Base-by-base conservation (phyloP, 1,284 basidiomycete species). In the Cystobasidium sp. region DNA sequence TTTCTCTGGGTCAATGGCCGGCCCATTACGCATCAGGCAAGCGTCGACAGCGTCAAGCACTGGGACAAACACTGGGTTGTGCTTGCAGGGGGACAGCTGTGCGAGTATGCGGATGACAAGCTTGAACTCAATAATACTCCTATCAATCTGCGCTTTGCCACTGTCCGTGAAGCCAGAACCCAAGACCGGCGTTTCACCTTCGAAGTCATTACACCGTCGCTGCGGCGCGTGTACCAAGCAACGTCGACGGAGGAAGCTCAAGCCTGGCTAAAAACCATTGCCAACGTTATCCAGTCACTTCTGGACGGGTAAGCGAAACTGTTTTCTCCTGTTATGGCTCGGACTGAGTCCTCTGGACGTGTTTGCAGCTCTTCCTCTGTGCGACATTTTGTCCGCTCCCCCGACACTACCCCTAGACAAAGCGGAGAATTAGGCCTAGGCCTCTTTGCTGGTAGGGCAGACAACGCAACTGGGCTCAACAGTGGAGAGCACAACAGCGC, bases 241-340 rank as follows among this genome's bases (percentile, higher is more conserved):
- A 82, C 83, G 0, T 84, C 82, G 0, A 83, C 85, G 6, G 75
- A 79, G 0, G 83, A 84, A 61, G 84, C 85, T 82, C 81, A 83
- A 63, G 82, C 83, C 66, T 86, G 86, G 86, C 81, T 86, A 41
- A 81, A 84, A 52, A 84, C 85, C 6, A 85, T 86, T 64, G 82
- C 82, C 52, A 84, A 84, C 67, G 84, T 85, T 31, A 85, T 86
- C 68, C 85, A 86, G 78, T 84, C 84, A 52, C 79, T 85, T 53
- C 81, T 86, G 73, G 86, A 86, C 78, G 85, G 82, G 79, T 78
- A 44, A 52, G 77, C 44, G 14, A 0, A 2, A 20, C 20, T 37
- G 12, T 20, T 16, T 0, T 31, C 9, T 56, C 22, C 16, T 16
- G 24, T 56, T 56, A 18, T n/a, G 22, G 1, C 20, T 31, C 7